Base-by-base conservation (phyloP, 1,284 basidiomycete genomes). In the Irpex sp. region DNA sequence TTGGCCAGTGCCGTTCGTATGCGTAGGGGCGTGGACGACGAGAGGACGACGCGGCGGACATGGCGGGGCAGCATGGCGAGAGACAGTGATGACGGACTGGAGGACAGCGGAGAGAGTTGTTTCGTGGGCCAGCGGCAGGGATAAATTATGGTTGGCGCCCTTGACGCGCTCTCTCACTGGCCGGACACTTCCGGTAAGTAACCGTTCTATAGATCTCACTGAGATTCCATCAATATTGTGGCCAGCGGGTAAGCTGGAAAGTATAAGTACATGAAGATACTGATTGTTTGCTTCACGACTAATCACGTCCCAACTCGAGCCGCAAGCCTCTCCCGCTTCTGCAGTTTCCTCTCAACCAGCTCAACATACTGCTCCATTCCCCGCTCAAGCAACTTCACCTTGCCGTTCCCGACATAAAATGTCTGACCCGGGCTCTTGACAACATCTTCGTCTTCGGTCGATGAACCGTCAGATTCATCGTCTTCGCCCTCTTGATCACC, bases 381-480 rank as follows among this genome's bases (percentile, higher is more conserved):
- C 13, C 75, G 75, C 9, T 75, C 74, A 60, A 82, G 67, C 55
- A 73, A 58, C 64, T 77, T 77, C 19, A 83, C 68, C 63, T 74
- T 76, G 1, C 77, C 78, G 52, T 77, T 73, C 17, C 78, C 74
- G 8, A 84, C 77, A 54, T 78, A 70, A 62, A 77, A 84, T 4
- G 81, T 79, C 62, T 74, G 67, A n/a, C 81, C 82, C 4, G 73
- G 72, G 26, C 74, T 70, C 11, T 69, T 69, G 0, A 70, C 74
- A 1, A 68, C 68, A 0, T 73, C 74, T 2, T 71, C 72, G 0
- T 72, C 74, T 1, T 69, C 71, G 2, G 71, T 70, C 4, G 56
- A 61, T 8, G 55, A 55, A 21, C 34, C 34, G 26, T 58, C 55
- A 7, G 65, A 66, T 1, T 70, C 70, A 4, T 67, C 67, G n/a